Percentiles rank a stretch among this genome's conserved stretches.
phyloP scores from a whole-genome alignment of 1,284 basidiomycete genomes.

The Ustilago trichophora region DNA sequence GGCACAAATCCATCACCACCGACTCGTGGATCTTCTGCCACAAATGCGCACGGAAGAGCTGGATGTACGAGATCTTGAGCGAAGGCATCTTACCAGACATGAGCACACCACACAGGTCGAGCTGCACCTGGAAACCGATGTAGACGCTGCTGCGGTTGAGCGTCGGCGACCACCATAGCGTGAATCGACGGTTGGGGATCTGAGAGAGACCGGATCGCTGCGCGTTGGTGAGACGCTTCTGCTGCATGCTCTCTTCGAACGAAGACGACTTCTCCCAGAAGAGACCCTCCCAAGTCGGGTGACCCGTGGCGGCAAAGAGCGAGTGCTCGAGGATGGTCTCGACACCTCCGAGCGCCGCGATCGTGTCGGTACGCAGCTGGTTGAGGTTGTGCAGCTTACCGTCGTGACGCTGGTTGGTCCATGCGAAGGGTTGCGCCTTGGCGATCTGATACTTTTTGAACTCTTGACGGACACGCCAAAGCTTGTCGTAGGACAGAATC shows the following conservation, averaged over 20 bases:
- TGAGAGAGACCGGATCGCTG: slow-evolving; percentile 96
- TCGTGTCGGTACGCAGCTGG: slow-evolving; percentile 98
- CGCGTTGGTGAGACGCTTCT: slow-evolving; percentile 80
- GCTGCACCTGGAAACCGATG: slow-evolving; percentile 99
- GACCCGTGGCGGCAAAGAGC: slow-evolving; percentile 95
- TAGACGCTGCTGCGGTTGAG: slow-evolving; percentile 99
- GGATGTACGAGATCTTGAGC: slow-evolving; percentile 79
- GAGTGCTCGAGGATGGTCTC: slow-evolving; percentile 98
- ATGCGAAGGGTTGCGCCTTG: slow-evolving; percentile 92
- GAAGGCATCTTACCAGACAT: slow-evolving; percentile 99
- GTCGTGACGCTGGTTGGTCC: slow-evolving; percentile 97
- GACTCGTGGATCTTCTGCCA: slow-evolving; percentile 84
- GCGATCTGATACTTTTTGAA: slow-evolving; percentile 95
- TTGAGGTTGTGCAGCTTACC: slow-evolving; percentile 98
- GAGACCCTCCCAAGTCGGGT: slow-evolving; percentile 74
- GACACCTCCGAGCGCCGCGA: slow-evolving; percentile 96
- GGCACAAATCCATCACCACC: slow-evolving; percentile 92
- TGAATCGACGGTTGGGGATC: slow-evolving; percentile 99
- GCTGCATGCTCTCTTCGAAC: slow-evolving; percentile 94
- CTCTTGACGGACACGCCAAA: slow-evolving; percentile 83
- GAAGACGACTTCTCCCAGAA: slow-evolving; percentile 71
- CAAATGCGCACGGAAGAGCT: slow-evolving; percentile 99
- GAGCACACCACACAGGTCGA: slow-evolving; percentile 85
- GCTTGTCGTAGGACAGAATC: slow-evolving; percentile 95
- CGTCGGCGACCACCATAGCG: slow-evolving; percentile 95